phyloP scores from a whole-genome alignment of 768 basidiomycete genomes.

The Lactarius deliciosus region DNA sequence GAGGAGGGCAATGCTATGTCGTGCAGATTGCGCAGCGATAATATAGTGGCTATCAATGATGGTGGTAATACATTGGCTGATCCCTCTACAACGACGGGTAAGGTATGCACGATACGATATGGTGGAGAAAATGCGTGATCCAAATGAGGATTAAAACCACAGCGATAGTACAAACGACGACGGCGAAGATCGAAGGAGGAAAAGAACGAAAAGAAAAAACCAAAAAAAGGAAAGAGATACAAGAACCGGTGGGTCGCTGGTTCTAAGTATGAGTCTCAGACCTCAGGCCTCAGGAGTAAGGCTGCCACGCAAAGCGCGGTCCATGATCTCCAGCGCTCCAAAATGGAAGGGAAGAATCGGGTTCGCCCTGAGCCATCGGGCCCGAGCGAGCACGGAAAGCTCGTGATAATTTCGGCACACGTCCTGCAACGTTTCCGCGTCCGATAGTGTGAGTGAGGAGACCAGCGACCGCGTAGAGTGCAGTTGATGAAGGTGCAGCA shows the following conservation, averaged over 20 bases:
- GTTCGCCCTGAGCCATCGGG: slow-evolving; percentile 48
- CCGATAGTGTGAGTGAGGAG: slow-evolving; percentile 40
- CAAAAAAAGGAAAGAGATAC: neutral
- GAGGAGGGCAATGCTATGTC: neutral
- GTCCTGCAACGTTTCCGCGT: slow-evolving; percentile 46
- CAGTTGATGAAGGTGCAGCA: slow-evolving; percentile 64
- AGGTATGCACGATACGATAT: slow-evolving; percentile 25
- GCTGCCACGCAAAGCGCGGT: slow-evolving; percentile 39
- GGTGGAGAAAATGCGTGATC: slow-evolving; percentile 20
- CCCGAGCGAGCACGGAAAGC: slow-evolving; percentile 58
- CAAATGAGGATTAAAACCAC: slow-evolving; percentile 15
- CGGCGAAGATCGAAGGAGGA: slow-evolving; percentile 1
- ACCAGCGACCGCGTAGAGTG: slow-evolving; percentile 45
- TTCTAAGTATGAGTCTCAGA: slow-evolving; percentile 7
- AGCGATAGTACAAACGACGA: slow-evolving; percentile 6
- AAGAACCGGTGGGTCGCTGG: slow-evolving; percentile 9
- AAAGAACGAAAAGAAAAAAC: neutral
- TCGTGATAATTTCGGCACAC: slow-evolving; percentile 70
- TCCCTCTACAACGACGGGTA: slow-evolving; percentile 25
- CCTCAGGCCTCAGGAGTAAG: slow-evolving; percentile 33
- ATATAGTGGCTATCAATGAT: slow-evolving; percentile 27
- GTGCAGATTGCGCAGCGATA: slow-evolving; percentile 18
- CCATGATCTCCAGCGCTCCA: slow-evolving; percentile 67
- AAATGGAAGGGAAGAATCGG: slow-evolving; percentile 70
- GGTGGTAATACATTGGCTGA: slow-evolving; percentile 26